Percentiles rank a stretch among this genome's conserved stretches.
Conservation (phyloP, 495 filamentous ascomycete genomes). For the Penicillium taxi region DNA sequence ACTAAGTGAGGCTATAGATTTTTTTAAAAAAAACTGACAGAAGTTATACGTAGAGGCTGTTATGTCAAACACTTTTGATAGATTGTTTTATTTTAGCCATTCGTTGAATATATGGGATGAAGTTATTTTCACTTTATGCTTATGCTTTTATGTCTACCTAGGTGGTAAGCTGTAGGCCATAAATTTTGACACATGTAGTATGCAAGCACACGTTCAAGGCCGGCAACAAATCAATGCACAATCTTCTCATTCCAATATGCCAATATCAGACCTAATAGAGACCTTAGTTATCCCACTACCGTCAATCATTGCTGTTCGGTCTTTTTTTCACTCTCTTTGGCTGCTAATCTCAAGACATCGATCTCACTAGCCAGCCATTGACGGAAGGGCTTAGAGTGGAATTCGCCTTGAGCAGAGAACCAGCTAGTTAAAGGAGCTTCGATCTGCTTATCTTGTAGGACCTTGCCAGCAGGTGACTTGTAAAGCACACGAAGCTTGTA, state of each 20-base stretch:
- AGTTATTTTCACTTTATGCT: neutral
- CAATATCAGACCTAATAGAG: neutral
- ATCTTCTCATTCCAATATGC: too few relatives aligned
- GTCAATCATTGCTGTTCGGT: slow-evolving; percentile 10
- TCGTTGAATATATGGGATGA: slow-evolving; percentile 11
- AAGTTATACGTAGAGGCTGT: slow-evolving; percentile 5
- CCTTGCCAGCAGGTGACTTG: slow-evolving; percentile 40
- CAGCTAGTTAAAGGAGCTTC: slow-evolving; percentile 70
- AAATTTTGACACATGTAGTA: neutral
- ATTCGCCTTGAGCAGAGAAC: slow-evolving; percentile 77
- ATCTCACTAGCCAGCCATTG: slow-evolving; percentile 65
- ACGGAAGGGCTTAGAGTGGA: slow-evolving; percentile 79
- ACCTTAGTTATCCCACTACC: neutral
- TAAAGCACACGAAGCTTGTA: slow-evolving; percentile 65
- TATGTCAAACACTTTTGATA: slow-evolving; percentile 12
- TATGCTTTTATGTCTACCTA: neutral
- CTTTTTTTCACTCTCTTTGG: slow-evolving; percentile 49
- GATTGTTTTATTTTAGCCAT: slow-evolving; percentile 20
- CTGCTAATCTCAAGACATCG: slow-evolving; percentile 57
- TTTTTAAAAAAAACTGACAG: slow-evolving; percentile 3
- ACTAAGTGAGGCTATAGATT: slow-evolving; percentile 6
- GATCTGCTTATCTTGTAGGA: slow-evolving; percentile 44
- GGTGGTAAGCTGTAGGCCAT: neutral
- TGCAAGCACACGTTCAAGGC: neutral
- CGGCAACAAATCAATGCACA: neutral